Evolutionary conservation across 495 filamentous ascomycete genomes (phyloP).

Genomic region (Immersiella caudata): DNA sequence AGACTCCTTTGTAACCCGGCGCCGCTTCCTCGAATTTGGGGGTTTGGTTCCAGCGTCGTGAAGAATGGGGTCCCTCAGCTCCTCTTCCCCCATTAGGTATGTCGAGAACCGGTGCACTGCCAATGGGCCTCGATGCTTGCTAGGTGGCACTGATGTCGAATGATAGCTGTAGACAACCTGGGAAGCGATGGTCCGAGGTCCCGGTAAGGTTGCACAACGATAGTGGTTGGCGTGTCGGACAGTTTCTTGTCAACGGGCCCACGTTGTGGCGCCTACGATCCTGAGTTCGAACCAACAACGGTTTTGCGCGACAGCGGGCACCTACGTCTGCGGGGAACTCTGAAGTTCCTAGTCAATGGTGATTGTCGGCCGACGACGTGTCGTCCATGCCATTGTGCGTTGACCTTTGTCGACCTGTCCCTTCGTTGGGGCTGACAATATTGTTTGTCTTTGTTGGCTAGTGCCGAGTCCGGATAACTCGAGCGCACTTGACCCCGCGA

Average conservation of each 20-base stretch:
- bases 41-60: not conserved
- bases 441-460: too few relatives aligned
- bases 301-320: not conserved
- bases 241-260: not conserved
- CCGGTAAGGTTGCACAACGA: too few relatives aligned
- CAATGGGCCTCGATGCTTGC: not conserved
- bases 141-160: not conserved
- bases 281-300: not conserved
- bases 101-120: not conserved
- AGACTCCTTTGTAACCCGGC: not conserved
- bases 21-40: not conserved
- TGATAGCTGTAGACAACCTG: not conserved
- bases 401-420: not conserved
- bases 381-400: not conserved
- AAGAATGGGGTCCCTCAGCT: not conserved
- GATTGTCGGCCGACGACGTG: slow-evolving; percentile 1
- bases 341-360: not conserved
- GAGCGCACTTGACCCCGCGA: not conserved
- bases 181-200: not conserved
- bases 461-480: too few relatives aligned
- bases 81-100: slow-evolving; percentile 1
- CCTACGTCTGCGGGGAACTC: not conserved
- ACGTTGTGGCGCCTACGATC: not conserved
- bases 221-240: too few relatives aligned
- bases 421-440: not conserved